These are phyloP conservation scores for Sarocladium oryzae DNA, from an alignment of 2,329 filamentous ascomycete genomes.

Conservation along the genomic window DNA sequence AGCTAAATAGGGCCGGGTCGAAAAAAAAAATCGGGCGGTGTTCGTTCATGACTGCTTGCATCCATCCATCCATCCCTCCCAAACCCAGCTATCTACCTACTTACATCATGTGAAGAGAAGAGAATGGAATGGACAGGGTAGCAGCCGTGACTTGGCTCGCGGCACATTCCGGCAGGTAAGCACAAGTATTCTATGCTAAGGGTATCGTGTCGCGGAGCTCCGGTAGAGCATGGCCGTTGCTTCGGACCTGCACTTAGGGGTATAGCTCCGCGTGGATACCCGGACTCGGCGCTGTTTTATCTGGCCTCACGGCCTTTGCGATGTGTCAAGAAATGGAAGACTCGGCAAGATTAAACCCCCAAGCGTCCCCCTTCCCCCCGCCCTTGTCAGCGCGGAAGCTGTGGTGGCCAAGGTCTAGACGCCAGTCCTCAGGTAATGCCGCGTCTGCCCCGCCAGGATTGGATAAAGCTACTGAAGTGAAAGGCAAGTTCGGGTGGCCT, in stretches of 20 bases:
- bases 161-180: too few relatives aligned
- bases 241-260: slow-evolving; percentile 15
- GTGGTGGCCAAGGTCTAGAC: too few relatives aligned
- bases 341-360: slow-evolving; percentile 4
- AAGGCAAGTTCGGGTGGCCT: not conserved
- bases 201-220: not conserved
- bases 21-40: not conserved
- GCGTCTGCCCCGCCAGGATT: not conserved
- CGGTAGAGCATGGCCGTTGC: not conserved
- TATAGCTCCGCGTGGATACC: slow-evolving; percentile 12
- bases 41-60: not conserved
- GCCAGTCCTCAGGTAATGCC: too few relatives aligned
- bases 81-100: not conserved
- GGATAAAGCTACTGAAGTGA: not conserved
- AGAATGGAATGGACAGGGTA: slow-evolving; percentile 3
- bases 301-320: not conserved
- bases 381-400: too few relatives aligned
- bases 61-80: slow-evolving; percentile 1
- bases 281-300: slow-evolving; percentile 5
- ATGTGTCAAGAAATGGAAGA: slow-evolving; percentile 9
- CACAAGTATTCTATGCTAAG: not conserved
- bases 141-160: not conserved
- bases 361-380: too few relatives aligned
- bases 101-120: slow-evolving; percentile 8
- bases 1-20: too few relatives aligned